These are phyloP conservation scores for Cystobasidium tubakii DNA, from an alignment of 768 basidiomycete species.

Conservation along the genomic window DNA sequence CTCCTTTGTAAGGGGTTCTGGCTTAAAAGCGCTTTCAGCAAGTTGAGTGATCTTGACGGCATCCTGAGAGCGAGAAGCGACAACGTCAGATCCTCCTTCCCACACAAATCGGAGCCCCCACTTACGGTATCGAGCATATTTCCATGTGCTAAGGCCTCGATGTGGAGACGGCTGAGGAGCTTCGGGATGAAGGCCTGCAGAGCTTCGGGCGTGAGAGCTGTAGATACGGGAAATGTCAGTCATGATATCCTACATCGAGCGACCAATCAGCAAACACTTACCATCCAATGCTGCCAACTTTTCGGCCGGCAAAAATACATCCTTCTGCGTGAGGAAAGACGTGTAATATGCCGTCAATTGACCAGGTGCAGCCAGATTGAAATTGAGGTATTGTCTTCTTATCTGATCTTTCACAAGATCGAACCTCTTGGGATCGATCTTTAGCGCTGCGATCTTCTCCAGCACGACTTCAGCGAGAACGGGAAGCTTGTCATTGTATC, in stretches of 20 bases:
- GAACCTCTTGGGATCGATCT: constrained; percentile 66
- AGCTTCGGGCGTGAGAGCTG: constrained; percentile 60
- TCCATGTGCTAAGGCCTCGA: constrained; percentile 71
- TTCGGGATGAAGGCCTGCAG: constrained; percentile 60
- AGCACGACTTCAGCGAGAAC: constrained; percentile 68
- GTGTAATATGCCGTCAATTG: constrained; percentile 69
- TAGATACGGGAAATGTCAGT: neutral
- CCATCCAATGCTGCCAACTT: constrained; percentile 67
- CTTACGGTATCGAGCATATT: constrained; percentile 63
- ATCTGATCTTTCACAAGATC: constrained; percentile 80
- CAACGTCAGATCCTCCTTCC: neutral
- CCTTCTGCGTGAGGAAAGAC: constrained; percentile 64
- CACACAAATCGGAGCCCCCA: neutral
- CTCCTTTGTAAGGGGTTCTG: constrained; percentile 56
- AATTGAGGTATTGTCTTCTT: constrained; percentile 55
- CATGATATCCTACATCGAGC: neutral
- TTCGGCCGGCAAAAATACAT: constrained; percentile 71
- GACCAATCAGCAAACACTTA: constrained; percentile 52
- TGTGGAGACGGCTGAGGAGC: constrained; percentile 61
- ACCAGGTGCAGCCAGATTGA: constrained; percentile 77
- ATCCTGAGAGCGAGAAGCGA: constrained; percentile 53
- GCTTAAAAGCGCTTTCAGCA: constrained; percentile 62
- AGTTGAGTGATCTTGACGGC: constrained; percentile 67
- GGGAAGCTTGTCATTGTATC: constrained; percentile 84
- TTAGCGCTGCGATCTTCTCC: constrained; percentile 61